Evolutionary conservation across 192 early-diverging fungal species (phyloP), one percentile per base, ranked within the genome.

Genomic region (Coemansia sp.): DNA sequence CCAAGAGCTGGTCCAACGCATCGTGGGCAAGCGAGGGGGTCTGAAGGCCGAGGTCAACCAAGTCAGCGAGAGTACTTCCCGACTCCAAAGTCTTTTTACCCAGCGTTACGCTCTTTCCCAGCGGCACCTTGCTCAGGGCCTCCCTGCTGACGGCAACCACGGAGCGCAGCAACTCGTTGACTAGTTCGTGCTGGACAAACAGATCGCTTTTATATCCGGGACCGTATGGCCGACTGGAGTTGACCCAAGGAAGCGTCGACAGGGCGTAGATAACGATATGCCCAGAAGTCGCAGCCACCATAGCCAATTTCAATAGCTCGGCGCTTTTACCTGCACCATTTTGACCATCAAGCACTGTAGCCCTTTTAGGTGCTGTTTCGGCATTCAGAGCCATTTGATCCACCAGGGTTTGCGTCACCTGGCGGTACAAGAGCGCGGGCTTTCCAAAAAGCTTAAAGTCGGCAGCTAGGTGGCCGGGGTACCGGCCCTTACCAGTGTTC

Each of bases 191-290:
- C 68, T 84, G 82, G n/a, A 63, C 45, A 68, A 68, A 84, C 70
- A 62, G 38, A 10, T 60, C 62, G 56, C 48, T 55, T 17, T 62
- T 36, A 58, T 53, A 55, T 13, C 42, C 62, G 1, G 77, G 77
- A 13, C 68, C 73, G 53, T 84, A 84, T 51, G 82, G 77, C 13
- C 65, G 69, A 29, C 77, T 84, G 29, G 82, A 84, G 31, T 84
- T 65, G 39, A 84, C 82, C 82, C 82, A 84, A 6, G 60, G 44
- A 24, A 69, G 17, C 2, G 82, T 76, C 5, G 64, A 48, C 27
- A 40, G 56, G 20, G 64, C 82, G 29, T 84, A 84, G 15, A 84
- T 65, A 11, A 79, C 77, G 15, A 84, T 62, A 29, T 70, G 58
- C 0, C 66, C 77, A 1, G 50, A 65, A 13, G 73, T 63, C 3